Conservation (phyloP, 495 filamentous ascomycete species). For the Penicillium salamii region DNA sequence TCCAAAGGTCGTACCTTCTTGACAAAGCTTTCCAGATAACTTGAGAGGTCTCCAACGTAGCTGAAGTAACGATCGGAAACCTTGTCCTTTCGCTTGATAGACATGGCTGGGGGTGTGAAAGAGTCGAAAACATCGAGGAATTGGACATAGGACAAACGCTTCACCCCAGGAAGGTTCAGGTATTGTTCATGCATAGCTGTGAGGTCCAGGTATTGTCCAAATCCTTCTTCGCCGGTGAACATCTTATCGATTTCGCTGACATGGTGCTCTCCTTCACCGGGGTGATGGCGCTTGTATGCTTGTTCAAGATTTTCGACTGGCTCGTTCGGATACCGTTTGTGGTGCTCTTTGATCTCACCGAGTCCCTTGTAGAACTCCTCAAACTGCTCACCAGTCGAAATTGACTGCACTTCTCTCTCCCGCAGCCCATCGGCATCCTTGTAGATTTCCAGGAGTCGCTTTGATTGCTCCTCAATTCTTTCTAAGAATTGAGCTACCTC, state of each 20-base stretch:
- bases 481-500: slow-evolving; percentile 82
- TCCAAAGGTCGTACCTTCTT: slow-evolving; percentile 76
- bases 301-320: slow-evolving; percentile 92
- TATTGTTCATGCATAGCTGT: slow-evolving; percentile 81
- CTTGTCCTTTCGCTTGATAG: slow-evolving; percentile 76
- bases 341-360: slow-evolving; percentile 75
- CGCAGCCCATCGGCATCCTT: slow-evolving; percentile 68
- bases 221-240: slow-evolving; percentile 94
- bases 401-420: slow-evolving; percentile 75
- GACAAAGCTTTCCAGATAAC: slow-evolving; percentile 84
- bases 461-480: slow-evolving; percentile 81
- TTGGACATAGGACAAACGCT: slow-evolving; percentile 82
- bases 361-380: slow-evolving; percentile 90
- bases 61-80: slow-evolving; percentile 86
- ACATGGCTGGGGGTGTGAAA: slow-evolving; percentile 68
- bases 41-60: slow-evolving; percentile 75
- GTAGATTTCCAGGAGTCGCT: slow-evolving; percentile 79
- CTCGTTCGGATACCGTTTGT: slow-evolving; percentile 88
- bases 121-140: slow-evolving; percentile 87
- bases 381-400: slow-evolving; percentile 84
- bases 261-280: slow-evolving; percentile 60
- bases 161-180: slow-evolving; percentile 80
- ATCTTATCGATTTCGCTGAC: slow-evolving; percentile 74
- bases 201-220: slow-evolving; percentile 86
- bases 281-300: slow-evolving; percentile 75